These are phyloP conservation scores for Pelagomonas calceolata DNA, from an alignment of 108 stramenopile species.

Conservation along the genomic window DNA sequence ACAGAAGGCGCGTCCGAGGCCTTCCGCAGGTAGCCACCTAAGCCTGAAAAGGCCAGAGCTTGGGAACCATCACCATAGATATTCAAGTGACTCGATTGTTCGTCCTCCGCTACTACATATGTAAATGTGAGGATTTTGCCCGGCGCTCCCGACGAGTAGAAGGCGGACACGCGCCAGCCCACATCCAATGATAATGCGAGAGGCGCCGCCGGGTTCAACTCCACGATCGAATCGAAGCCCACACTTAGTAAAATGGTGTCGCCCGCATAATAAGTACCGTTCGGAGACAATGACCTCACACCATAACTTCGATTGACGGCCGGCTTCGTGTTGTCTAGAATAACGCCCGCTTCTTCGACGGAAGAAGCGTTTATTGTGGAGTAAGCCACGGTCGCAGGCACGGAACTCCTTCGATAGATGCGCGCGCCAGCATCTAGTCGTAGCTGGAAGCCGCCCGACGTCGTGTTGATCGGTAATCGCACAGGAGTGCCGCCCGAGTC, in stretches of 20 bases:
- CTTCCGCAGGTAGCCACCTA: no score
- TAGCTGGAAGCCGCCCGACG: no score
- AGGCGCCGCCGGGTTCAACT: neutral
- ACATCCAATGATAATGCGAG: neutral
- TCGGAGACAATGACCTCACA: no score
- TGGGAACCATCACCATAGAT: neutral
- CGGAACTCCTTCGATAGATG: neutral
- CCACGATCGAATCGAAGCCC: neutral
- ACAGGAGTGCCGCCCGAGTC: neutral
- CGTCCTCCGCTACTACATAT: conserved; percentile 1
- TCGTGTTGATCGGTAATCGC: neutral
- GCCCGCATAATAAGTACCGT: neutral
- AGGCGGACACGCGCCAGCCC: neutral
- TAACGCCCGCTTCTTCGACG: no score
- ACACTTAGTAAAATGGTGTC: neutral
- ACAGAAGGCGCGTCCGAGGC: no score
- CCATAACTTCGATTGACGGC: no score
- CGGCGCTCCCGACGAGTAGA: neutral
- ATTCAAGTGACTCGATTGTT: neutral
- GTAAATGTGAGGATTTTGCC: conserved; percentile 1
- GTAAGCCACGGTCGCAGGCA: neutral
- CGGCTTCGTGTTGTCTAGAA: no score
- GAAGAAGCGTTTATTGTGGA: no score
- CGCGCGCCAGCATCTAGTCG: neutral
- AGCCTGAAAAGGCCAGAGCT: neutral